Evolutionary conservation across 306 rosid genomes (phyloP).

Genomic region (Vicia sativa): DNA sequence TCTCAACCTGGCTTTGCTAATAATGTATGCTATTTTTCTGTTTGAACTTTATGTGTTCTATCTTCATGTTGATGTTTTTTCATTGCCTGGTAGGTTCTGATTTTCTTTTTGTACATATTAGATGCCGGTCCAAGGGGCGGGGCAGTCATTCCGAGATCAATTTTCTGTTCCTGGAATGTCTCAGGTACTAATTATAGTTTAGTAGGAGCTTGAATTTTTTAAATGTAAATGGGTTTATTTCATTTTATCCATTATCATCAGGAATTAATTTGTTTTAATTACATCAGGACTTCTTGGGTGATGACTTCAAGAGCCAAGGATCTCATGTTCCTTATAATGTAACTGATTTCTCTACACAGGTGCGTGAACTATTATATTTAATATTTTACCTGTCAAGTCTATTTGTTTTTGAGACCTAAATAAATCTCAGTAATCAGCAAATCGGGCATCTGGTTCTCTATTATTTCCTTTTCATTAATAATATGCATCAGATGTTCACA

Average conservation of each 20-base stretch:
- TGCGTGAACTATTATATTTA: slow-evolving; percentile 33
- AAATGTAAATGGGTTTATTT: slow-evolving; percentile 30
- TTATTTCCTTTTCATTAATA: slow-evolving; percentile 9
- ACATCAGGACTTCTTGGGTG: slow-evolving; percentile 92
- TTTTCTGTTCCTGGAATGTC: slow-evolving; percentile 93
- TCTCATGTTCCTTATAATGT: slow-evolving; percentile 98
- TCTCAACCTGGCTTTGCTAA: slow-evolving; percentile 97
- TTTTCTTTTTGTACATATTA: slow-evolving; percentile 42
- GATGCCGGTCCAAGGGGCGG: slow-evolving; percentile 88
- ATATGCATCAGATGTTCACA: background rate
- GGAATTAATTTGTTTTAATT: slow-evolving; percentile 57
- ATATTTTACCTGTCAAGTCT: background rate
- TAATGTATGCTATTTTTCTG: slow-evolving; percentile 57
- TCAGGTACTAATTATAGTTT: slow-evolving; percentile 58
- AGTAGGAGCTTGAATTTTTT: slow-evolving; percentile 23
- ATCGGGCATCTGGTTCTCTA: slow-evolving; percentile 1
- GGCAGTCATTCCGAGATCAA: slow-evolving; percentile 88
- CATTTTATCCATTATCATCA: slow-evolving; percentile 36
- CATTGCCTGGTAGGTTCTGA: slow-evolving; percentile 32
- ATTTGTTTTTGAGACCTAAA: slow-evolving; percentile 10
- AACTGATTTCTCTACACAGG: slow-evolving; percentile 94
- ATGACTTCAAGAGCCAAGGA: slow-evolving; percentile 99
- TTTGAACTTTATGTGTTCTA: slow-evolving; percentile 10
- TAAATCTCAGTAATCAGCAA: slow-evolving; percentile 3
- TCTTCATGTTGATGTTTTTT: slow-evolving; percentile 3